Percentiles rank a stretch among this genome's conserved stretches.
These are phyloP conservation scores for Stephania japonica DNA, from an alignment of 164 flowering plant species.

Conservation along the genomic window DNA sequence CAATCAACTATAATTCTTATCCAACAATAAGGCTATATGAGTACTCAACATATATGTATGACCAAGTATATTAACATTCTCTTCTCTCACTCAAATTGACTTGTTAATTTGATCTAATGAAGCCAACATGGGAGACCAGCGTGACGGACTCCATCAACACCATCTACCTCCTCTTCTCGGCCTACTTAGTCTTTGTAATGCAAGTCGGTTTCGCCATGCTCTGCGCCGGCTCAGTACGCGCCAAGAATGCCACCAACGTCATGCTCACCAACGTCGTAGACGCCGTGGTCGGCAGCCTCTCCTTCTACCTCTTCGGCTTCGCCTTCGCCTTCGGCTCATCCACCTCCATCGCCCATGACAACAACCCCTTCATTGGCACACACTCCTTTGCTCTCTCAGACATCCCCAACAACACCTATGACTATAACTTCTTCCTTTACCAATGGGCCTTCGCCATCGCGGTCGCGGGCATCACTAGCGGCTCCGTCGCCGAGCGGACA, in stretches of 20 bases:
- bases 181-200: constrained; percentile 64
- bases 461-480: constrained; percentile 73
- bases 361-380: constrained; percentile 63
- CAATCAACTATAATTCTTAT: background rate
- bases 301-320: constrained; percentile 70
- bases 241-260: constrained; percentile 71
- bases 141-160: constrained; percentile 45
- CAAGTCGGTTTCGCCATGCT: constrained; percentile 85
- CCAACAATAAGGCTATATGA: background rate
- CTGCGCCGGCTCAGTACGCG: constrained; percentile 71
- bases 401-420: constrained; percentile 33
- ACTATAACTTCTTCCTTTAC: constrained; percentile 63
- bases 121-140: constrained; percentile 40
- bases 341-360: constrained; percentile 13
- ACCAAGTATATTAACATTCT: background rate
- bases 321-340: constrained; percentile 55
- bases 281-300: constrained; percentile 61
- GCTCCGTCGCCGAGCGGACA: constrained; percentile 77
- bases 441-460: constrained; percentile 86
- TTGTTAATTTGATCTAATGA: constrained; percentile 4
- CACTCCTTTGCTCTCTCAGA: constrained; percentile 42
- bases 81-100: background rate
- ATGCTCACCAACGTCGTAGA: constrained; percentile 77
- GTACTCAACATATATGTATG: no score
- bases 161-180: constrained; percentile 50